Percentiles rank a stretch among this genome's conserved stretches.
Evolutionary conservation across 192 early-diverging fungal genomes (phyloP).

Genomic region (Rhizophagus clarus): DNA sequence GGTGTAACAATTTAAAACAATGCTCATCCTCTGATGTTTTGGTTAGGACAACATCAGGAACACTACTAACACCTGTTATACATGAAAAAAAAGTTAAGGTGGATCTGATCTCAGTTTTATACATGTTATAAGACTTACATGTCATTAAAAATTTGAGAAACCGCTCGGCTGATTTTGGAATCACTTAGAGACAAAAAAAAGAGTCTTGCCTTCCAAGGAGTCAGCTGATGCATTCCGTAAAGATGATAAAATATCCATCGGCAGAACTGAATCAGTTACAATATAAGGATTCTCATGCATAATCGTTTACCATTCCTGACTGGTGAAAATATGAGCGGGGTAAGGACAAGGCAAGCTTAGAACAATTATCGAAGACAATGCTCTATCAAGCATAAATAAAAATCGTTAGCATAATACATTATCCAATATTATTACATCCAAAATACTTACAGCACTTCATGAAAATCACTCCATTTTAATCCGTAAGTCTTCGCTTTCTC

Average conservation of each 20-base stretch:
- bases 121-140: not conserved
- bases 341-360: not conserved
- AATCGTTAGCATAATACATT: not conserved
- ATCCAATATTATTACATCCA: conserved; percentile 2
- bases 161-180: not conserved
- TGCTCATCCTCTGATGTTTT: conserved; percentile 37
- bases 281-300: conserved; percentile 2
- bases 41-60: conserved; percentile 18
- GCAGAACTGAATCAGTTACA: not conserved
- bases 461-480: conserved; percentile 22
- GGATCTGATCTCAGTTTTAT: conserved; percentile 23
- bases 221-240: not conserved
- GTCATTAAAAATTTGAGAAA: not conserved
- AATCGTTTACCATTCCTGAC: not conserved
- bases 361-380: conserved; percentile 7
- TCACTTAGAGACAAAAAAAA: not conserved
- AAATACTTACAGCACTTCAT: conserved; percentile 31
- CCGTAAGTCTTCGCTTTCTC: conserved; percentile 26
- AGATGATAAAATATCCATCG: not conserved
- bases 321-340: not conserved
- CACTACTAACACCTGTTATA: conserved; percentile 26
- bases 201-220: not conserved
- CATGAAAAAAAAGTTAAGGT: conserved; percentile 9
- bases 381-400: not conserved
- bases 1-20: conserved; percentile 32